phyloP scores from a whole-genome alignment of 2,329 filamentous ascomycete species.

The Aspergillus niger region DNA sequence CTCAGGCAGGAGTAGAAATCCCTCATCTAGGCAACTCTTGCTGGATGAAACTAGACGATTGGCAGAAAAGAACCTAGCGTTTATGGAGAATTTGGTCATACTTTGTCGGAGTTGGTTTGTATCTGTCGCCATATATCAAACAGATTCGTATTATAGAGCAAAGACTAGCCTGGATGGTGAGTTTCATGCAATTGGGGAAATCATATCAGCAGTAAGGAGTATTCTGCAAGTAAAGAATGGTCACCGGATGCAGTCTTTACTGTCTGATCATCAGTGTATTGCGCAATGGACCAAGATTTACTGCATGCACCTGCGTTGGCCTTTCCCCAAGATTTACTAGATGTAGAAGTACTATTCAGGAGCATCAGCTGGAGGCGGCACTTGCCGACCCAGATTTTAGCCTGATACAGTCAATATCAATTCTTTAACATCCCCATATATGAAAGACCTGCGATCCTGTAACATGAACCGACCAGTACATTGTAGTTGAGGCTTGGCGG shows the following conservation, averaged over 20 bases:
- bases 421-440: neutral
- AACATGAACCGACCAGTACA: neutral
- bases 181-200: neutral
- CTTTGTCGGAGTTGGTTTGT: no score
- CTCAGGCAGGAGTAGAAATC: neutral
- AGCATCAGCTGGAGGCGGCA: neutral
- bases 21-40: neutral
- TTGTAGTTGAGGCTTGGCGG: neutral
- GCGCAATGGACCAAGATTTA: neutral
- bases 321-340: neutral
- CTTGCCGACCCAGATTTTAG: no score
- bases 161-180: slow-evolving; percentile 8
- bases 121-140: no score
- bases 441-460: neutral
- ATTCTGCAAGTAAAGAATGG: neutral
- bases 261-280: neutral
- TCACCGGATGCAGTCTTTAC: neutral
- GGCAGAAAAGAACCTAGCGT: no score
- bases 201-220: no score
- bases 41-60: neutral
- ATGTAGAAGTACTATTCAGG: neutral
- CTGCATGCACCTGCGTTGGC: neutral
- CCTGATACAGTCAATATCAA: no score
- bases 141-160: neutral
- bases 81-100: no score